Percentiles rank a stretch among this genome's conserved stretches.
Evolutionary conservation across 768 basidiomycete genomes (phyloP).

Genomic region (Hygrocybe coccinea): DNA sequence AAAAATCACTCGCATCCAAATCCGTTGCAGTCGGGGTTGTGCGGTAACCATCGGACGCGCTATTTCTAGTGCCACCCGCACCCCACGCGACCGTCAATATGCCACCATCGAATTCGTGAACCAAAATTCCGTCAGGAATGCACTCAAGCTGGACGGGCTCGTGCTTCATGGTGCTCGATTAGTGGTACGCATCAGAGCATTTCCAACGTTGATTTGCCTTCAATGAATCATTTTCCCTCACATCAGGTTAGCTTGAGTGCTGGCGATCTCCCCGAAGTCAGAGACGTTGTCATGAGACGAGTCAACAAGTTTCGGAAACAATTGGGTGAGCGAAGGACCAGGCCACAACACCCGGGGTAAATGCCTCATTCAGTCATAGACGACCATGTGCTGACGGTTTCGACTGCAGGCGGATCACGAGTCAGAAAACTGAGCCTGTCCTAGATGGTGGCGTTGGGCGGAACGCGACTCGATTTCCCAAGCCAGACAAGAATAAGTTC

Average conservation of each 20-base stretch:
- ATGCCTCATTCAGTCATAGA: neutral
- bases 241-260: slow-evolving; percentile 33
- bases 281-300: slow-evolving; percentile 26
- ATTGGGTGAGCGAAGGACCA: too few relatives aligned
- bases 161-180: slow-evolving; percentile 36
- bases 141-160: slow-evolving; percentile 37
- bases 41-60: slow-evolving; percentile 25
- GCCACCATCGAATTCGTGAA: slow-evolving; percentile 46
- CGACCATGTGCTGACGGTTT: neutral
- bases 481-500: neutral
- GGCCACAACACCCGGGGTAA: neutral
- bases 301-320: neutral
- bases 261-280: slow-evolving; percentile 39
- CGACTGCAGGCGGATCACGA: neutral
- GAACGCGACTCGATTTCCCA: neutral
- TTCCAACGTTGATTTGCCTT: neutral
- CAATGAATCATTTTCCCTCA: slow-evolving; percentile 1
- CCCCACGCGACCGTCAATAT: slow-evolving; percentile 41
- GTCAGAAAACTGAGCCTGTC: neutral
- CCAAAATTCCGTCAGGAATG: slow-evolving; percentile 33
- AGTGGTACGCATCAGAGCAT: slow-evolving; percentile 32
- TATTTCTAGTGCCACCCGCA: slow-evolving; percentile 17
- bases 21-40: slow-evolving; percentile 44
- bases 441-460: neutral
- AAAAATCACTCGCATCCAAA: slow-evolving; percentile 24